These are phyloP conservation scores for Salvia sclarea DNA, from an alignment of 305 asterid species.

Conservation along the genomic window DNA sequence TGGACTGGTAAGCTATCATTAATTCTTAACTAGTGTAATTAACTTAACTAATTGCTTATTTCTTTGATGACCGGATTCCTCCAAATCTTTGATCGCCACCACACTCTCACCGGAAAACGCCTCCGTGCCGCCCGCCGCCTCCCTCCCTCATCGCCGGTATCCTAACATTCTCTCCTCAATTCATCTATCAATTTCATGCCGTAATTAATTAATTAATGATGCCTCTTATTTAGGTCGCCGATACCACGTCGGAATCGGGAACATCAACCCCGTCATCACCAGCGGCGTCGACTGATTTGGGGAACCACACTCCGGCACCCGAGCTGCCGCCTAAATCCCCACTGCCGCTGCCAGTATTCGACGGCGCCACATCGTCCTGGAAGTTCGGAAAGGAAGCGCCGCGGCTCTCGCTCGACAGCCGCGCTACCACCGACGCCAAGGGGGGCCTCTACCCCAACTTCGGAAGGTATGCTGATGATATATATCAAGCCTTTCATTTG, in stretches of 20 bases:
- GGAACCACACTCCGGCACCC: constrained; percentile 2
- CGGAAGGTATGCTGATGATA: too few species aligned
- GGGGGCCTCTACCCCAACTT: constrained; percentile 76
- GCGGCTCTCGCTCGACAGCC: constrained; percentile 84
- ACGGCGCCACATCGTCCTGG: constrained; percentile 64
- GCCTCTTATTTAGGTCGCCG: constrained; percentile 41
- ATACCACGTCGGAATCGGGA: constrained; percentile 47
- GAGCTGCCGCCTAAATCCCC: constrained; percentile 54
- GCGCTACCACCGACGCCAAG: constrained; percentile 76
- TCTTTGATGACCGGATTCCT: constrained; percentile 91
- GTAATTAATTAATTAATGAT: neutral
- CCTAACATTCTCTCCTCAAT: neutral
- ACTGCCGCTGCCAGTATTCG: constrained; percentile 48
- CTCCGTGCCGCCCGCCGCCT: constrained; percentile 65
- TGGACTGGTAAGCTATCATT: too few species aligned
- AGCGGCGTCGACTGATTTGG: constrained; percentile 41
- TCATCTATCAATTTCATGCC: neutral
- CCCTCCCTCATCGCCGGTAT: constrained; percentile 50
- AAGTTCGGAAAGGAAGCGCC: constrained; percentile 75
- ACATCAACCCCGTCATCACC: constrained; percentile 49
- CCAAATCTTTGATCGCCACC: constrained; percentile 82
- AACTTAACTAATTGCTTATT: too few species aligned
- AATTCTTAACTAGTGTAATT: too few species aligned
- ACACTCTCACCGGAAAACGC: constrained; percentile 61
- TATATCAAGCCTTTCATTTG: too few species aligned